phyloP scores from a whole-genome alignment of 805 yeast genomes.

The Grigorovia transvaalensis region DNA sequence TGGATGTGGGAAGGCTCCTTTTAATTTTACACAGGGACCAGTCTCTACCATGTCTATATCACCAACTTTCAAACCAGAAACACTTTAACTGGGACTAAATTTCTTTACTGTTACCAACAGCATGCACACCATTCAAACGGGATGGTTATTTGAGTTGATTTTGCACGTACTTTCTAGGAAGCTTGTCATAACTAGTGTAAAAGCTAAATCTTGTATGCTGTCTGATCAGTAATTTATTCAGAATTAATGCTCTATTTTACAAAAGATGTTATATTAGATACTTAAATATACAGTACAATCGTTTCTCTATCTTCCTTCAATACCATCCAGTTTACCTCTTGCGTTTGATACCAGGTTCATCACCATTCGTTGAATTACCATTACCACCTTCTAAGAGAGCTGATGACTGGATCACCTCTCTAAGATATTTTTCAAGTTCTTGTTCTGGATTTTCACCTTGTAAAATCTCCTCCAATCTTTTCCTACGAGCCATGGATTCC shows the following conservation, averaged over 20 bases:
- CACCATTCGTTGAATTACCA: constrained; percentile 9
- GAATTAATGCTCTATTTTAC: background rate
- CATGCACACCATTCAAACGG: too few relatives aligned
- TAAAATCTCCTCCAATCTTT: constrained; percentile 57
- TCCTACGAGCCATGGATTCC: constrained; percentile 47
- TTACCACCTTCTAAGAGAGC: constrained; percentile 29
- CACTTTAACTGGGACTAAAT: too few relatives aligned
- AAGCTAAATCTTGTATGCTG: background rate
- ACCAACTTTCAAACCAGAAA: too few relatives aligned
- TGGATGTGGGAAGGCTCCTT: too few relatives aligned
- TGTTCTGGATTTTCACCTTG: constrained; percentile 76
- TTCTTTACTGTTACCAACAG: too few relatives aligned
- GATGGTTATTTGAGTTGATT: too few relatives aligned
- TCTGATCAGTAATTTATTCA: too few relatives aligned
- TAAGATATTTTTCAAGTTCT: constrained; percentile 56
- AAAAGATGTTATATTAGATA: background rate
- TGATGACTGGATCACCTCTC: constrained; percentile 47
- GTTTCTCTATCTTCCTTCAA: background rate
- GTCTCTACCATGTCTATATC: too few relatives aligned
- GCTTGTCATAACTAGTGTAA: background rate
- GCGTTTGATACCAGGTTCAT: constrained; percentile 16
- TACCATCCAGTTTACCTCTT: constrained; percentile 1
- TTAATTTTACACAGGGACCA: too few relatives aligned
- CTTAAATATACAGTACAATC: background rate
- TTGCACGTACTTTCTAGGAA: too few relatives aligned